A percentile compares a stretch with the other conserved stretches of the same genome.
Conservation (phyloP, 176 grass and related monocot genomes). For the Juncus inflexus region DNA sequence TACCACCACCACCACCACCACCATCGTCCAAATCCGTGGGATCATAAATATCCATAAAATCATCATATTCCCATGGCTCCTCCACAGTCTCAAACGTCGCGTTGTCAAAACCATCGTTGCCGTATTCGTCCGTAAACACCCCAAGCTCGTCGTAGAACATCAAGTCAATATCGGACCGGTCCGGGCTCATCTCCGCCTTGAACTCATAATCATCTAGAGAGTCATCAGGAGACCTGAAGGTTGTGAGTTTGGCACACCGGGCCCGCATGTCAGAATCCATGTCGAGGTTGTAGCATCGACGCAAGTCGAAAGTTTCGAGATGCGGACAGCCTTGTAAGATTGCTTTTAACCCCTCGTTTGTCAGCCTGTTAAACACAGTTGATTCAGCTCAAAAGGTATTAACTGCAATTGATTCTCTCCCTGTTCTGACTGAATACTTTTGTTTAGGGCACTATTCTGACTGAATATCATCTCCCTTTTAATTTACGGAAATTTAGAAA, state of each 20-base stretch:
- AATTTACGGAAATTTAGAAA: too few relatives aligned
- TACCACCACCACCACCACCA: too few relatives aligned
- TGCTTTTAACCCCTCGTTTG: constrained; percentile 17
- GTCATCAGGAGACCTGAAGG: neutral
- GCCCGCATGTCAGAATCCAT: constrained; percentile 19
- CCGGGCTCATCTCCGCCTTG: neutral
- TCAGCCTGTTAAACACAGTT: neutral
- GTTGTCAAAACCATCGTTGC: neutral
- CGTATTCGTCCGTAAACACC: neutral
- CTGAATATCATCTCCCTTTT: too few relatives aligned
- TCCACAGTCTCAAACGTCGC: neutral
- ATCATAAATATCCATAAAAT: neutral
- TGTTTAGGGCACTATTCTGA: too few relatives aligned
- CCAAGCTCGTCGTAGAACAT: neutral
- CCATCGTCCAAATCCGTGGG: too few relatives aligned
- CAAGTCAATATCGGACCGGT: neutral
- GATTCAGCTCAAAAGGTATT: too few relatives aligned
- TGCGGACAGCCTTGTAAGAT: constrained; percentile 39
- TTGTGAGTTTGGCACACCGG: constrained; percentile 18
- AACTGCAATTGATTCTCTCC: too few relatives aligned
- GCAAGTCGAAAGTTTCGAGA: constrained; percentile 29
- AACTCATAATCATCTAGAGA: constrained; percentile 1
- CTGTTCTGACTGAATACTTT: too few relatives aligned
- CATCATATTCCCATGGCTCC: neutral
- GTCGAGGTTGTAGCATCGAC: neutral